Evolutionary conservation across 345 rosid genomes (phyloP).

Genomic region (Clarkia xantiana): DNA sequence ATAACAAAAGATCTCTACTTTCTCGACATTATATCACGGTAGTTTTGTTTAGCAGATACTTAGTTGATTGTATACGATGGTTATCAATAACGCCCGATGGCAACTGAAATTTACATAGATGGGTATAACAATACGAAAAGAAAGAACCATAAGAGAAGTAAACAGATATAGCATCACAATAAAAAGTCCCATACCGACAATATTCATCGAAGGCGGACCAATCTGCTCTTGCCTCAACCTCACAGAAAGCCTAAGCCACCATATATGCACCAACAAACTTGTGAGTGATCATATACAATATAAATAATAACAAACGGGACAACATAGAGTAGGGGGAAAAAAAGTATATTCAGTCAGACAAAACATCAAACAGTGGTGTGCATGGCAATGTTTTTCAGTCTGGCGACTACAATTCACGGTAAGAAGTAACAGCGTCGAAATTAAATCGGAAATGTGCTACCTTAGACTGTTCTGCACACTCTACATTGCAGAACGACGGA

Average conservation of each 20-base stretch:
- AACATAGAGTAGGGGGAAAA: too few relatives aligned
- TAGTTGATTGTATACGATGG: too few relatives aligned
- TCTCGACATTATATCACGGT: too few relatives aligned
- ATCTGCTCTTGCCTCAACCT: conserved; percentile 58
- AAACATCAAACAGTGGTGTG: conserved; percentile 28
- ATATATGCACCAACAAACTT: not conserved
- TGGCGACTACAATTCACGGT: not conserved
- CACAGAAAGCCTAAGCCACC: conserved; percentile 14
- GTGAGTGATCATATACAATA: not conserved
- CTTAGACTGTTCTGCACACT: conserved; percentile 40
- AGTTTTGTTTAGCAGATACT: too few relatives aligned
- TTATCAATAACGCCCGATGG: too few relatives aligned
- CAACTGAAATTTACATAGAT: not conserved
- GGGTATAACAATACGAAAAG: not conserved
- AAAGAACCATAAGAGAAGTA: not conserved
- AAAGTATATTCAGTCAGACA: conserved; percentile 9
- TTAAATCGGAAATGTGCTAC: conserved; percentile 11
- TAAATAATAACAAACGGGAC: not conserved
- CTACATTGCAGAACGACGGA: conserved; percentile 42
- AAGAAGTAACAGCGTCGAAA: not conserved
- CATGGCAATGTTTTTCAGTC: not conserved
- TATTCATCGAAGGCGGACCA: conserved; percentile 54
- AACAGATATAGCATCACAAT: not conserved
- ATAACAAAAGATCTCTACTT: too few relatives aligned
- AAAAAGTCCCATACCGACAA: conserved; percentile 45